phyloP scores from a whole-genome alignment of 768 basidiomycete species.

The Leccinum olivaceopallidum region DNA sequence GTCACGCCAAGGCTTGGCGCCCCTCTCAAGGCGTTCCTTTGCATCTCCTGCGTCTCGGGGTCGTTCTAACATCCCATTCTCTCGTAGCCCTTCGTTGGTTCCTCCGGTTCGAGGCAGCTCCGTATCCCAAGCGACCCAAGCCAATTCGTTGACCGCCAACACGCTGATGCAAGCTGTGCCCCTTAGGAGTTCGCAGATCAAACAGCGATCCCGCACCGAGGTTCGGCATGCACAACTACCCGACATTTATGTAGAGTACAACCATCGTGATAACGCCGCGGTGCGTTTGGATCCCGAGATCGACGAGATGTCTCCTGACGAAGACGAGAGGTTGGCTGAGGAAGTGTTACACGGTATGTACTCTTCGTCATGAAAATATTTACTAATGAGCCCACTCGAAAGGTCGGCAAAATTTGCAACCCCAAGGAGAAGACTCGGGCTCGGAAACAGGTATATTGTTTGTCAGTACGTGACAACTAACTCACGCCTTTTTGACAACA shows the following conservation, averaged over 20 bases:
- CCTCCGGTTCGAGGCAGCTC: not conserved
- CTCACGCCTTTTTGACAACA: not conserved
- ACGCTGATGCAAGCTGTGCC: not conserved
- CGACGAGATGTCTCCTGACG: not conserved
- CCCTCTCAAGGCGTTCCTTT: not conserved
- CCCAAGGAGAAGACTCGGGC: too few relatives aligned
- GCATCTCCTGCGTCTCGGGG: not conserved
- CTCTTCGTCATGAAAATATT: not conserved
- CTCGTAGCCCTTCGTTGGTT: not conserved
- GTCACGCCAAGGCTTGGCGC: not conserved
- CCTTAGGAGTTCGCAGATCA: not conserved
- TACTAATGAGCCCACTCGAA: not conserved
- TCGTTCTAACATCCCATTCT: not conserved
- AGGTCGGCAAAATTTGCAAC: too few relatives aligned
- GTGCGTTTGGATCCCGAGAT: not conserved
- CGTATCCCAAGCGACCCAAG: not conserved
- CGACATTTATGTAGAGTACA: not conserved
- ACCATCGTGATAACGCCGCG: not conserved
- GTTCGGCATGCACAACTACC: not conserved
- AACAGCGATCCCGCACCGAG: not conserved
- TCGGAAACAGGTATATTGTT: too few relatives aligned
- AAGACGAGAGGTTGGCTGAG: not conserved
- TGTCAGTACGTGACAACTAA: too few relatives aligned
- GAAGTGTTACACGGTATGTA: not conserved
- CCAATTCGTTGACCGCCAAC: not conserved